phyloP scores from a whole-genome alignment of 768 basidiomycete species.

The Crassisporium funariophilum region DNA sequence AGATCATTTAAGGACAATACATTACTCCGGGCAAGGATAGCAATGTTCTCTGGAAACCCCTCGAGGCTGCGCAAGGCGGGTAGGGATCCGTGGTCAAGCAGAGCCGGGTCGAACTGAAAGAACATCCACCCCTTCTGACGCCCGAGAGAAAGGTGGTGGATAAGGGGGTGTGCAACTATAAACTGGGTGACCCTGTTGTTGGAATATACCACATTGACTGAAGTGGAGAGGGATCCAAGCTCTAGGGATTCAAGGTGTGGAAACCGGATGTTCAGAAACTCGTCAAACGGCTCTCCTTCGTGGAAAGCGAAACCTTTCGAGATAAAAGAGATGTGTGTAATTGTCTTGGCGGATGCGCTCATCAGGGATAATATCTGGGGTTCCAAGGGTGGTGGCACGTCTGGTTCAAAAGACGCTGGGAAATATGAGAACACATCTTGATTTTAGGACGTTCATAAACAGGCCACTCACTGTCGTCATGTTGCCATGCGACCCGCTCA shows the following conservation, averaged over 20 bases:
- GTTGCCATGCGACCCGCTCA: conserved; percentile 13
- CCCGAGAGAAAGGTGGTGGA: conserved; percentile 15
- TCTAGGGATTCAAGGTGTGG: conserved; percentile 10
- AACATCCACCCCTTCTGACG: conserved; percentile 5
- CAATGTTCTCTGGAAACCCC: conserved; percentile 20
- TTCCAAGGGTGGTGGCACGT: conserved; percentile 11
- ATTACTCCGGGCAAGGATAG: background rate
- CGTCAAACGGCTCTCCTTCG: conserved; percentile 8
- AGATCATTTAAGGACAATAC: conserved; percentile 11
- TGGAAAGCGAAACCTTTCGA: conserved; percentile 10
- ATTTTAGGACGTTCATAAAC: background rate
- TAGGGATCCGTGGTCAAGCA: conserved; percentile 8
- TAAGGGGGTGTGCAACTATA: conserved; percentile 12
- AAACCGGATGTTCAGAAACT: conserved; percentile 14
- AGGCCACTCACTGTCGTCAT: conserved; percentile 11
- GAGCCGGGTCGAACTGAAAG: conserved; percentile 14
- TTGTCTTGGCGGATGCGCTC: conserved; percentile 6
- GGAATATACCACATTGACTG: conserved; percentile 4
- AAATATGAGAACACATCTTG: background rate
- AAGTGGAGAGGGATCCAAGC: conserved; percentile 13
- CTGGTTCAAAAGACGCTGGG: background rate
- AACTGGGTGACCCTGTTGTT: conserved; percentile 14
- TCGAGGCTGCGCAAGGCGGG: conserved; percentile 17
- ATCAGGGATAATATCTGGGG: conserved; percentile 8
- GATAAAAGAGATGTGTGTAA: conserved; percentile 20